Base-by-base conservation (phyloP, 1,284 basidiomycete genomes). In the Pterulicium gracile region DNA sequence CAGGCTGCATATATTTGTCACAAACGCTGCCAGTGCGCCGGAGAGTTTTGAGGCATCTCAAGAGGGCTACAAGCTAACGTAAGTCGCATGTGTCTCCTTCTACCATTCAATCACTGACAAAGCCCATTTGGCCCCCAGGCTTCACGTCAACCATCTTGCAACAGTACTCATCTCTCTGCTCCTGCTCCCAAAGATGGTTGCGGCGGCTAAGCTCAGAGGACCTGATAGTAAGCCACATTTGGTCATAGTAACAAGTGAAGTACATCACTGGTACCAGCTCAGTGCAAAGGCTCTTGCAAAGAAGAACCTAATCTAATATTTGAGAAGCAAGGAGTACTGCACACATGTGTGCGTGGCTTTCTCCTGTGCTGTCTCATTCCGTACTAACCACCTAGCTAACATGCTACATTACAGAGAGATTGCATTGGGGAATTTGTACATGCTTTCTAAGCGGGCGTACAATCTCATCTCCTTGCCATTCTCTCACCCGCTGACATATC, bases 1-100 rank as follows among this genome's bases (percentile, higher is more conserved):
- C 1, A 50, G 64, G 18, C 52, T 73, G 3, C 68, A 71, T 50
- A 61, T 69, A 5, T 53, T 72, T 1, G 57, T 72, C 3, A 56
- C 15, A 10, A 34, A 34, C 27, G 27, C 27, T 15, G 27, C 27
- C 10, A 15, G 10, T 34, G 27, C 27, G 12, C 27, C 27, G 10
- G 12, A 10, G 27, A 10, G 15, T 10, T 60, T 58, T 48, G 46
- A 43, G n/a, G 32, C 20, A 22, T 61, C 61, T 0, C 41, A 42
- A 2, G 62, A 64, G 43, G 58, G 56, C 2, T 65, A 60, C 58
- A 64, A 66, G 50, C 47, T 50, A 3, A n/a, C n/a, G n/a, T n/a
- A n/a, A n/a, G n/a, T 49, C 40, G 62, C 63, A 12, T 22, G 55
- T 53, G 13, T 45, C 39, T 20, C 35, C 24, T 44, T 3, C 40